Conservation (phyloP, 2,329 filamentous ascomycete species). For the Fusarium siculi region DNA sequence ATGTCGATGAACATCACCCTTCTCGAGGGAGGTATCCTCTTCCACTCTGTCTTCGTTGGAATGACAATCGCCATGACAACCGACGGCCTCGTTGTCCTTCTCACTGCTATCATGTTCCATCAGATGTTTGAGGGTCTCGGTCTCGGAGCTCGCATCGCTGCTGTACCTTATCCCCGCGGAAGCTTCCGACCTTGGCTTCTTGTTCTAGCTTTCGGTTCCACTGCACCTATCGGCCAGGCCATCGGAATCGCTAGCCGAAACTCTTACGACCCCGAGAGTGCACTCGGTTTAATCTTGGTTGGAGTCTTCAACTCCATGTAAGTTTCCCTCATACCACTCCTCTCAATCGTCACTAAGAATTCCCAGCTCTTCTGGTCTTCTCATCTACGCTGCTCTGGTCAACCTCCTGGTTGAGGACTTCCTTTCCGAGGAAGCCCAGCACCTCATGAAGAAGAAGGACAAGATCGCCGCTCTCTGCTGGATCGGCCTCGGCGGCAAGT, state of each 20-base stretch:
- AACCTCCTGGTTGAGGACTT: constrained; percentile 74
- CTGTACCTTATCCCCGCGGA: constrained; percentile 67
- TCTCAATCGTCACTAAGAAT: not conserved
- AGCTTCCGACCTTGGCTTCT: constrained; percentile 70
- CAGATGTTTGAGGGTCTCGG: constrained; percentile 77
- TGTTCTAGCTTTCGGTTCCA: constrained; percentile 71
- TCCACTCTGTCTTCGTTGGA: constrained; percentile 81
- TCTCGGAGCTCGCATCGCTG: constrained; percentile 76
- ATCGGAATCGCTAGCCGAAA: constrained; percentile 68
- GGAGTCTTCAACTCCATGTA: constrained; percentile 74
- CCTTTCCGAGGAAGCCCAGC: constrained; percentile 65
- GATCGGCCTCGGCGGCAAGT: constrained; percentile 62
- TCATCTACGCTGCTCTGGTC: constrained; percentile 71
- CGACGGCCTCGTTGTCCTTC: constrained; percentile 72
- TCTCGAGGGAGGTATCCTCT: constrained; percentile 81
- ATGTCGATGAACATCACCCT: constrained; percentile 78
- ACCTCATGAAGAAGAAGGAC: constrained; percentile 61
- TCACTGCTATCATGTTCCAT: constrained; percentile 77
- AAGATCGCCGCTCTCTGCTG: constrained; percentile 64
- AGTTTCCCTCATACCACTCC: constrained; percentile 30
- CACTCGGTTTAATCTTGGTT: constrained; percentile 71
- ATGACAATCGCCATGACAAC: constrained; percentile 77
- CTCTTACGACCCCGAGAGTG: constrained; percentile 70
- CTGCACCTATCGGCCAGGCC: constrained; percentile 72
- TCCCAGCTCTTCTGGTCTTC: constrained; percentile 65